Evolutionary conservation across 352 stramenopile genomes (phyloP), one percentile per base, ranked within the genome.

Genomic region (Pythium dissotocum): DNA sequence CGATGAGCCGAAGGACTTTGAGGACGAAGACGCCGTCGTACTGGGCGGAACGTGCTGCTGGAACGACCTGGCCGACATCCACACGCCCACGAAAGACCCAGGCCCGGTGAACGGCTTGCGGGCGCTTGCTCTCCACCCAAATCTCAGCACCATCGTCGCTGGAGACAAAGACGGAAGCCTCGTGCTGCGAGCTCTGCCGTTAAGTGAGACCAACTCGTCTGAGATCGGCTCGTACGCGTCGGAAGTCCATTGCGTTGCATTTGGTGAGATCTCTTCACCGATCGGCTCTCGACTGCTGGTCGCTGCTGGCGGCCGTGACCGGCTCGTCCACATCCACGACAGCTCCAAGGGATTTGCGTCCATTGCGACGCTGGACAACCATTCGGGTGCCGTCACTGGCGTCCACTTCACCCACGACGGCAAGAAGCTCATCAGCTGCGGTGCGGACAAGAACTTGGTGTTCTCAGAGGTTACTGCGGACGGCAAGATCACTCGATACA

Each of bases 271-370:
- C 16, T 57, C 53, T 24, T 38, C 12, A 42, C 24, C 67, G 0
- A 28, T 64, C 24, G 63, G 33, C 13, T 35, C 46, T 12, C 64
- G 62, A 14, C 58, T 70, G 40, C 62, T 91, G 13, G 77, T 98
- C 67, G 89, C 79, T 2, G 88, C 90, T 33, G 88, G 83, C 8
- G 83, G 89, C 24, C 75, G 89, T 30, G 92, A 98, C 61, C 77
- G 81, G 10, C 67, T 97, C 16, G 78, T 97, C 8, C 87, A 95
- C 30, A 63, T 98, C 2, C 94, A 93, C 49, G 85, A 96, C 65
- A 84, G 77, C 48, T 67, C 63, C 21, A 80, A 73, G 38, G 64
- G 42, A 0, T 76, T 76, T 61, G 58, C 55, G 6, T 72, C 79
- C 0, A 18, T 89, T 13, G 69, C 60, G 14, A 96, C 82, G n/a